phyloP scores from a whole-genome alignment of 202 grass and related monocot species.

The Brachypodium distachyon region DNA sequence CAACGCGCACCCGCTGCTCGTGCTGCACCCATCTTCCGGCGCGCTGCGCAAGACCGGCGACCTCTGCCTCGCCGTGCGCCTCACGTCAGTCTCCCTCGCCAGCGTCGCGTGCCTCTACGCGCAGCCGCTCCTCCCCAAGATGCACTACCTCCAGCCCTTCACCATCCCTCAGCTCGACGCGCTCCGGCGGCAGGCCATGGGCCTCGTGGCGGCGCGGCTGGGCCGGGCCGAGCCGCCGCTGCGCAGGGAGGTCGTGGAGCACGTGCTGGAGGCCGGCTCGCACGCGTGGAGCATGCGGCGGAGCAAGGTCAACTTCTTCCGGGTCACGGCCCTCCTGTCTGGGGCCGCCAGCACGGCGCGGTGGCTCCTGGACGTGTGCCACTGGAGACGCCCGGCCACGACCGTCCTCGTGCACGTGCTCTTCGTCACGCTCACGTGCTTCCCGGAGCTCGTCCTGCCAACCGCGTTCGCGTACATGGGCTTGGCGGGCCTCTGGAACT shows the following conservation, averaged over 20 bases:
- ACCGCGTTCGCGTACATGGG: constrained; percentile 42
- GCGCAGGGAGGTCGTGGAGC: constrained; percentile 56
- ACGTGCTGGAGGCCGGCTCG: constrained; percentile 57
- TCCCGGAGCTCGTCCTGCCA: constrained; percentile 64
- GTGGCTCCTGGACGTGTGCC: constrained; percentile 46
- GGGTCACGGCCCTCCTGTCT: constrained; percentile 42
- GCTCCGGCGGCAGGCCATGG: constrained; percentile 48
- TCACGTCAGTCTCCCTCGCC: constrained; percentile 51
- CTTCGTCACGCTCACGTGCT: constrained; percentile 43
- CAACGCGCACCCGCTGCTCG: constrained; percentile 30
- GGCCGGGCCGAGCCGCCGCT: constrained; percentile 61
- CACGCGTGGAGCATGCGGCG: constrained; percentile 67
- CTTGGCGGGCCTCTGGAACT: constrained; percentile 45
- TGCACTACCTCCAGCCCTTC: constrained; percentile 55
- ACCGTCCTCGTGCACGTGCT: constrained; percentile 42
- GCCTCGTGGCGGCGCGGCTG: constrained; percentile 50
- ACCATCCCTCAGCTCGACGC: constrained; percentile 36
- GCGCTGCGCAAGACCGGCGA: constrained; percentile 66
- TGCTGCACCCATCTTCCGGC: constrained; percentile 45
- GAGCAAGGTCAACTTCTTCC: constrained; percentile 66
- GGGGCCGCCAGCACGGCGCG: constrained; percentile 24
- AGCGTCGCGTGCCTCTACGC: constrained; percentile 38
- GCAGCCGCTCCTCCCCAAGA: constrained; percentile 40
- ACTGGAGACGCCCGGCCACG: constrained; percentile 39
- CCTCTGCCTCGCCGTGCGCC: constrained; percentile 54